phyloP scores from a whole-genome alignment of 345 rosid species.

The Populus alba region DNA sequence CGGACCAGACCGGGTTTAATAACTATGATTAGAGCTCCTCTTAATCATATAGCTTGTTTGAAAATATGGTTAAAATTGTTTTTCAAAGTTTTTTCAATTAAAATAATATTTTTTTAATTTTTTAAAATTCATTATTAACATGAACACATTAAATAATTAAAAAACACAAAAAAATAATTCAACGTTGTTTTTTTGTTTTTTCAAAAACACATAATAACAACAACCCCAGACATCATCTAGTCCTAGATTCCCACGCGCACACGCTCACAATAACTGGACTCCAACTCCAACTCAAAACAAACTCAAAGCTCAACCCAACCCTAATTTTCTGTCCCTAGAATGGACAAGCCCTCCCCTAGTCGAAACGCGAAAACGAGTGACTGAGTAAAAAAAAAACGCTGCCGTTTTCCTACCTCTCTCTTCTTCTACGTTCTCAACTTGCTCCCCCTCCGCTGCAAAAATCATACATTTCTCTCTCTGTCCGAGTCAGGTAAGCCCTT shows the following conservation, averaged over 20 bases:
- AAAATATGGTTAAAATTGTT: fast-evolving
- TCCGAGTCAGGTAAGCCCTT: neutral
- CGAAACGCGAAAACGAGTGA: neutral
- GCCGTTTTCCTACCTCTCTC: neutral
- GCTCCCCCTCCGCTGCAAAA: neutral
- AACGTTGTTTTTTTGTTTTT: too few relatives aligned
- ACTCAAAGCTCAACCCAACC: neutral
- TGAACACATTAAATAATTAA: too few relatives aligned
- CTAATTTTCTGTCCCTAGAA: neutral
- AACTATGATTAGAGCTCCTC: too few relatives aligned
- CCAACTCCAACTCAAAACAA: neutral
- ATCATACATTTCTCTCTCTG: neutral
- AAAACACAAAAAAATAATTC: too few relatives aligned
- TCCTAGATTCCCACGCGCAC: neutral
- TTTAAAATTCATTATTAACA: too few relatives aligned
- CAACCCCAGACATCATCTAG: neutral
- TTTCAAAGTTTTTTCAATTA: too few relatives aligned
- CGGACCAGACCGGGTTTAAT: too few relatives aligned
- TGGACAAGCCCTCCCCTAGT: neutral
- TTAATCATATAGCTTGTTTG: fast-evolving
- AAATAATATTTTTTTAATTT: too few relatives aligned
- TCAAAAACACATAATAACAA: too few relatives aligned
- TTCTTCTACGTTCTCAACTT: neutral
- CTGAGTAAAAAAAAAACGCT: neutral
- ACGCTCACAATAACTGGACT: neutral